Base-by-base conservation (phyloP, 1,139 yeast genomes). In the Waltiozyma sp. region DNA sequence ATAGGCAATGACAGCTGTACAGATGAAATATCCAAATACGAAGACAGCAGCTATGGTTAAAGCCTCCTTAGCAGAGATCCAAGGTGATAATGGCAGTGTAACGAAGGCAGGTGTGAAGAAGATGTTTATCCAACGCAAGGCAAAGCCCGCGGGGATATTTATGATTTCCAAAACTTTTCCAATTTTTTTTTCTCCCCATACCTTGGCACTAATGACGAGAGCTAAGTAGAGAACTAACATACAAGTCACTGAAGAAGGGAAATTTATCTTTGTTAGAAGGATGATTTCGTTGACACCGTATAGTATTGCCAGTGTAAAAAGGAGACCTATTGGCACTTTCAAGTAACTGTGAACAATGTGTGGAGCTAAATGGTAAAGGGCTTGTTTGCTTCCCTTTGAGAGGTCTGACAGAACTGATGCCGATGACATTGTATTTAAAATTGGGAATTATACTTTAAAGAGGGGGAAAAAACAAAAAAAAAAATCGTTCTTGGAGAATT, bases 81-180 rank as follows among this genome's bases (percentile, higher is more conserved):
- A 72, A 35, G 73, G 72, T 15, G 86, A 73, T 43, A 82, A 66
- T 0, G 93, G 91, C 40, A 84, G 68, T 1, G 80, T 72, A 24
- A 83, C 76, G 54, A 84, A 83, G 0, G 88, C 78, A 0, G 93
- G 91, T 1, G 85, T 77, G 65, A 84, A 84, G 57, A 78, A 82
- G 10, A 82, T 72, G 58, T 80, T 82, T 62, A 84, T 84, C 91
- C 91, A 84, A 45, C 81, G 69, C 45, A 84, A 65, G 2, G 81
- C 67, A 57, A 83, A 83, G 44, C 83, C 82, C 64, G 77, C 75
- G 1, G 85, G 80, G 1, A 84, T 74, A 43, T 78, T 78, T 43
- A 80, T 65, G 19, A 75, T 52, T 35, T 59, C 60, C 41, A 81
- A 64, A 38, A 77, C 61, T 34, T 59, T 57, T n/a, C 68, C 62